phyloP scores from a whole-genome alignment of 257 asterid genomes.

The Apocynum venetum region DNA sequence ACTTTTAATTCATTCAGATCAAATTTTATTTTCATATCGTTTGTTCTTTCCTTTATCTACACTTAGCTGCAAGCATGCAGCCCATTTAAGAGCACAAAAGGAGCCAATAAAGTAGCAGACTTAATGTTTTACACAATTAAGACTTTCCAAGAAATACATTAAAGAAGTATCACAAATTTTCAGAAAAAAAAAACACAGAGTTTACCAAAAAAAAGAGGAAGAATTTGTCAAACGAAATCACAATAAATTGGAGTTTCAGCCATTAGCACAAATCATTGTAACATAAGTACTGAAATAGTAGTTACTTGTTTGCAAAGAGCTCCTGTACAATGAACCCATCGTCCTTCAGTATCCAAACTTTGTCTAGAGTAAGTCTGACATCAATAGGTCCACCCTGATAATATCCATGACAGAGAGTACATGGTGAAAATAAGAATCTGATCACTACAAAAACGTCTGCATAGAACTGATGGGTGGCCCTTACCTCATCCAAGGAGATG shows the following conservation, averaged over 20 bases:
- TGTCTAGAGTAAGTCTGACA: constrained; percentile 57
- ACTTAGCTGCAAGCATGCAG: not conserved
- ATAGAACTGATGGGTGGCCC: constrained; percentile 5
- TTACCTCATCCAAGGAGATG: constrained; percentile 69
- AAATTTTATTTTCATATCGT: not conserved
- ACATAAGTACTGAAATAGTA: constrained; percentile 24
- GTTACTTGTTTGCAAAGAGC: constrained; percentile 55
- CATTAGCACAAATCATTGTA: not conserved
- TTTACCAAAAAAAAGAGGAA: not conserved
- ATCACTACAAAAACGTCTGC: not conserved
- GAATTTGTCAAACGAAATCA: not conserved
- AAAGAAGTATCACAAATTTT: not conserved
- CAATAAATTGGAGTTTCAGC: not conserved
- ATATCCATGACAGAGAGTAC: constrained; percentile 23
- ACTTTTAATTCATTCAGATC: not conserved
- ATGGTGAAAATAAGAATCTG: not conserved
- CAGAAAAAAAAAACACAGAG: not conserved
- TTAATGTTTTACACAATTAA: not conserved
- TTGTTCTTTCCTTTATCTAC: not conserved
- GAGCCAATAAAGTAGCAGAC: not conserved
- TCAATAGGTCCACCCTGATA: constrained; percentile 66
- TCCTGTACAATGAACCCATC: constrained; percentile 62
- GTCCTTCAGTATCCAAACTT: constrained; percentile 81
- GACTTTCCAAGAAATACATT: not conserved
- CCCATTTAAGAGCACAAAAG: not conserved